Percentiles rank a stretch among this genome's conserved stretches.
Conservation (phyloP, 257 asterid species). For the Linderniella brevidens region DNA sequence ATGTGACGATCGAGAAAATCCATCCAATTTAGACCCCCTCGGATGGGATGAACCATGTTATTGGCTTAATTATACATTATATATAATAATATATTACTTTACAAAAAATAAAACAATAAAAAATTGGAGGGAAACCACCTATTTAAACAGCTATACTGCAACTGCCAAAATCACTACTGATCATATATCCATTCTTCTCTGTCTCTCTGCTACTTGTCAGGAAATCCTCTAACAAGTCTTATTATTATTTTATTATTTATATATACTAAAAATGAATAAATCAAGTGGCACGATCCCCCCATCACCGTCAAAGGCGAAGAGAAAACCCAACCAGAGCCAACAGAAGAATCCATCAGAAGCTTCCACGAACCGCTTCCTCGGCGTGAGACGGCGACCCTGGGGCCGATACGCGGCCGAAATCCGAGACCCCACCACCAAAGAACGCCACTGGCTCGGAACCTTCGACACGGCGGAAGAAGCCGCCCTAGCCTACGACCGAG, state of each 20-base stretch:
- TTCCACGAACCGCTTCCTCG: conserved; percentile 34
- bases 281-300: conserved; percentile 7
- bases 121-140: conserved; percentile 6
- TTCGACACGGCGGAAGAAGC: conserved; percentile 92
- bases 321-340: conserved; percentile 10
- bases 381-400: conserved; percentile 80
- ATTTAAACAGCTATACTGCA: conserved; percentile 21
- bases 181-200: conserved; percentile 2
- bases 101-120: not conserved
- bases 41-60: conserved; percentile 12
- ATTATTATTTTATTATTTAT: too few species aligned
- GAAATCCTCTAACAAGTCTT: conserved; percentile 21
- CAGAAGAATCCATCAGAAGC: conserved; percentile 11
- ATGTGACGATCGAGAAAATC: conserved; percentile 23
- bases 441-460: conserved; percentile 80
- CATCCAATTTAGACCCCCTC: conserved; percentile 11
- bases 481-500: conserved; percentile 73
- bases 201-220: conserved; percentile 19
- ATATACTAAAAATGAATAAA: not conserved
- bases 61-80: conserved; percentile 15
- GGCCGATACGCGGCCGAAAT: conserved; percentile 85
- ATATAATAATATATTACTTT: conserved; percentile 10
- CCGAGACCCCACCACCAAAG: conserved; percentile 72
- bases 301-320: conserved; percentile 38
- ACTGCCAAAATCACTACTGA: conserved; percentile 3